These are phyloP conservation scores for Talaromyces wortmannii DNA, from an alignment of 495 filamentous ascomycete species.

Conservation along the genomic window DNA sequence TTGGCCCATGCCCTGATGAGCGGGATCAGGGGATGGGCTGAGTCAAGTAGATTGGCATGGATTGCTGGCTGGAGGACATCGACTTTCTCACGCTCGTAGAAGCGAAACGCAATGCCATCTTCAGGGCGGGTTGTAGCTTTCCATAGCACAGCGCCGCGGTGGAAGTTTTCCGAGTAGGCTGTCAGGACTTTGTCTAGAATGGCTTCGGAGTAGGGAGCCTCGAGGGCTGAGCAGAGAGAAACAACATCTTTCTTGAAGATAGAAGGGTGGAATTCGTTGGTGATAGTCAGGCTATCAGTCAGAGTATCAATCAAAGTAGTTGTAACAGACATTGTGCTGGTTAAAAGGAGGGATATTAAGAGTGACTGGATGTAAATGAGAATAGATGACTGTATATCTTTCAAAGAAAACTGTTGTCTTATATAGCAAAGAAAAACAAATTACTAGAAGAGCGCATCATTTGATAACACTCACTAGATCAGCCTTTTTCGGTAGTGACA, in stretches of 20 bases:
- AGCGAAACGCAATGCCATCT: constrained; percentile 10
- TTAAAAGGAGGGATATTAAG: no score
- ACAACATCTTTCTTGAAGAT: constrained; percentile 1
- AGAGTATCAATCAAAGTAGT: no score
- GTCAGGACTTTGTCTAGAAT: background rate
- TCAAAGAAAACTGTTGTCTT: no score
- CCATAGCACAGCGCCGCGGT: constrained; percentile 8
- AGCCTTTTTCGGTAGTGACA: no score
- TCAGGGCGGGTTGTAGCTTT: constrained; percentile 5
- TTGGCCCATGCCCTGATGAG: constrained; percentile 5
- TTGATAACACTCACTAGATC: no score
- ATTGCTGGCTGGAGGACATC: constrained; percentile 1
- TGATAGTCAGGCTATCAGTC: no score
- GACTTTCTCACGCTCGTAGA: constrained; percentile 7
- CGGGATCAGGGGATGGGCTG: background rate
- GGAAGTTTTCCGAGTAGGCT: constrained; percentile 7
- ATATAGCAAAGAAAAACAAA: no score
- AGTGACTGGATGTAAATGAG: no score
- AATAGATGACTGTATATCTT: no score
- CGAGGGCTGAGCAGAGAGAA: background rate
- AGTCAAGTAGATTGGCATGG: background rate
- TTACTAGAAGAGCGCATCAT: no score
- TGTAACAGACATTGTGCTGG: no score
- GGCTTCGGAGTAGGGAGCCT: background rate
- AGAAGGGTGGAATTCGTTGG: background rate